Conservation (phyloP, 2,329 filamentous ascomycete genomes). For the Xenoacremonium recifei region DNA sequence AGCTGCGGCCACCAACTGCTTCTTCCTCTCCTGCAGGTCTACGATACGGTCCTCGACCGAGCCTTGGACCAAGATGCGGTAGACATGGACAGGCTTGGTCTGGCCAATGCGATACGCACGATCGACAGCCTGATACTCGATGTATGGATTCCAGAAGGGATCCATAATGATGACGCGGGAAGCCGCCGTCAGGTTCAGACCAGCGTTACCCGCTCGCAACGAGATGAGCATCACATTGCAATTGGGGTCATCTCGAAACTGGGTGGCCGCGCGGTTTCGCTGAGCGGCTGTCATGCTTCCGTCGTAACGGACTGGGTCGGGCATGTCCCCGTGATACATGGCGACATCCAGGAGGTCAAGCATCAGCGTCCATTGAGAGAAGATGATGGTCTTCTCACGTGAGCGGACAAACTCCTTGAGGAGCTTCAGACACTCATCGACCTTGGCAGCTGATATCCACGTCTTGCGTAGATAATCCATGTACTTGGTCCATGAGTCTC, state of each 20-base stretch:
- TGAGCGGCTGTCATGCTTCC: constrained; percentile 70
- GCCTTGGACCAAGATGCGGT: constrained; percentile 71
- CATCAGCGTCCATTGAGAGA: constrained; percentile 77
- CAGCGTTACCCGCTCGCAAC: constrained; percentile 77
- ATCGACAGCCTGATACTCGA: constrained; percentile 90
- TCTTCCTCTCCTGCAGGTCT: constrained; percentile 74
- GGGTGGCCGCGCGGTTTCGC: constrained; percentile 67
- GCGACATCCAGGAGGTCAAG: constrained; percentile 73
- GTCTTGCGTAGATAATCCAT: constrained; percentile 64
- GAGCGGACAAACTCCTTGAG: constrained; percentile 63
- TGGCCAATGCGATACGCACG: constrained; percentile 89
- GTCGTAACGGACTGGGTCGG: constrained; percentile 71
- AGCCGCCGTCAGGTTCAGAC: constrained; percentile 80
- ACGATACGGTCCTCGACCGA: constrained; percentile 90
- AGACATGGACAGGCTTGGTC: constrained; percentile 68
- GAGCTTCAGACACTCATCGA: constrained; percentile 74
- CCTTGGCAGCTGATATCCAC: constrained; percentile 79
- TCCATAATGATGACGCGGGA: constrained; percentile 88
- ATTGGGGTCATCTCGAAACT: constrained; percentile 62
- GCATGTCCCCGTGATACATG: constrained; percentile 59
- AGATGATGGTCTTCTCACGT: constrained; percentile 69
- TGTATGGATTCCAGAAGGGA: constrained; percentile 92
- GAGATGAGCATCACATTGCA: constrained; percentile 79
- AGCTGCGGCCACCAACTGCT: constrained; percentile 72
- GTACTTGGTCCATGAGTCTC: constrained; percentile 65